phyloP scores from a whole-genome alignment of 1,284 basidiomycete species.

The Malassezia pachydermatis region DNA sequence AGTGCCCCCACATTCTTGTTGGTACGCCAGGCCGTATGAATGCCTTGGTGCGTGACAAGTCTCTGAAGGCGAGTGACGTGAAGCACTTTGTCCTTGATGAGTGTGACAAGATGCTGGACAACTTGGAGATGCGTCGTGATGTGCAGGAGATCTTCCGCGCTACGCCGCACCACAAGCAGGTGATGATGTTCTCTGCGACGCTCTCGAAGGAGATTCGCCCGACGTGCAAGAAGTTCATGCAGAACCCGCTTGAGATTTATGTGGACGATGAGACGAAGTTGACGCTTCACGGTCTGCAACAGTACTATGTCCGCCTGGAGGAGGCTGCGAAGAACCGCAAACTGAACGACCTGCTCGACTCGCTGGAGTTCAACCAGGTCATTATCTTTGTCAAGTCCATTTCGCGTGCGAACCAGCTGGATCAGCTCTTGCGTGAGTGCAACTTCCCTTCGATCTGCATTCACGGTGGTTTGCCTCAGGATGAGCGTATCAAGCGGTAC shows the following conservation, averaged over 20 bases:
- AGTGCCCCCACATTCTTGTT: slow-evolving; percentile 97
- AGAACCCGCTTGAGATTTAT: slow-evolving; percentile 96
- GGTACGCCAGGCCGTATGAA: slow-evolving; percentile 71
- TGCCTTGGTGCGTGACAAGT: slow-evolving; percentile 46
- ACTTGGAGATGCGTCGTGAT: slow-evolving; percentile 99
- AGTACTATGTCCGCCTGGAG: slow-evolving; percentile 78
- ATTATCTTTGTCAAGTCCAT: slow-evolving; percentile 99
- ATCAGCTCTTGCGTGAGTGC: slow-evolving; percentile 89
- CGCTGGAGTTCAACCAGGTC: slow-evolving; percentile 97
- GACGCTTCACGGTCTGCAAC: slow-evolving; percentile 94
- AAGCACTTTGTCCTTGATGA: slow-evolving; percentile 97
- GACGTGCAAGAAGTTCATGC: slow-evolving; percentile 99
- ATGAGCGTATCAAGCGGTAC: slow-evolving; percentile 95
- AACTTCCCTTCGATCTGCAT: slow-evolving; percentile 98
- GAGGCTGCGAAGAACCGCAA: slow-evolving; percentile 95
- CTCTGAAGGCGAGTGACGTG: slow-evolving; percentile 42
- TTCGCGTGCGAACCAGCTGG: slow-evolving; percentile 86
- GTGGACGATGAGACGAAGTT: slow-evolving; percentile 99
- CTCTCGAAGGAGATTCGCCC: slow-evolving; percentile 90
- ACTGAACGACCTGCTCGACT: slow-evolving; percentile 89
- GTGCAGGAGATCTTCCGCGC: slow-evolving; percentile 99
- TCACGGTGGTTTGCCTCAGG: slow-evolving; percentile 84
- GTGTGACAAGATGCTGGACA: slow-evolving; percentile 99
- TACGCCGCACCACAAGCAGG: slow-evolving; percentile 99
- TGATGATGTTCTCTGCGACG: slow-evolving; percentile 99